Conservation (phyloP, 2,329 filamentous ascomycete genomes). For the Xylaria sp. region DNA sequence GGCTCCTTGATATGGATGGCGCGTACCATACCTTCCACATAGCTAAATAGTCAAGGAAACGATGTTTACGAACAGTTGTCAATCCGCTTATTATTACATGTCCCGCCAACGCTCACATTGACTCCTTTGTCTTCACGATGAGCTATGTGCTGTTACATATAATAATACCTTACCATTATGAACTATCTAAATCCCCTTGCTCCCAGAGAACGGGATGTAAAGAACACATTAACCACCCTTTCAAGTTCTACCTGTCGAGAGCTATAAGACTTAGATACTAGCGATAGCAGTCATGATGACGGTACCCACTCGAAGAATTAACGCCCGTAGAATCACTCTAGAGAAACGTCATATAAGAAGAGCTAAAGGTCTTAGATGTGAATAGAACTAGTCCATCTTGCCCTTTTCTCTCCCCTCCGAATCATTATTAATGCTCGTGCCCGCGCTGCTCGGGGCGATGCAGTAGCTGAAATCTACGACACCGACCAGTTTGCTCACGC, state of each 20-base stretch:
- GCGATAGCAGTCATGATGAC: background rate
- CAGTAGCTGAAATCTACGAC: constrained; percentile 80
- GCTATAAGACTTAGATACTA: background rate
- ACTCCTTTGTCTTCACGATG: background rate
- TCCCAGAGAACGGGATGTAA: background rate
- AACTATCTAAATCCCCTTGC: background rate
- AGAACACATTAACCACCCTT: background rate
- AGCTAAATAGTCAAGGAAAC: constrained; percentile 2
- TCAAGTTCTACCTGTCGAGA: background rate
- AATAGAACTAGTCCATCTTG: constrained; percentile 42
- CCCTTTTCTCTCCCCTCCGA: constrained; percentile 33
- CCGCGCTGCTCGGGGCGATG: constrained; percentile 50
- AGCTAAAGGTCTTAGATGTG: background rate
- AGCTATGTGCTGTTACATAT: background rate
- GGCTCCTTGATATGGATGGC: background rate
- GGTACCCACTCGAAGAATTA: background rate
- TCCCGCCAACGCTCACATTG: background rate
- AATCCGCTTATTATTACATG: background rate
- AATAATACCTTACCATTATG: background rate
- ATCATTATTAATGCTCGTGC: constrained; percentile 16
- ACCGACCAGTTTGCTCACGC: constrained; percentile 74
- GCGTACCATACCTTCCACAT: constrained; percentile 4
- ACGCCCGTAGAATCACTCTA: background rate
- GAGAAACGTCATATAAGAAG: background rate
- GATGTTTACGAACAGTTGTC: background rate